Evolutionary conservation across 148 eudicot species (phyloP).

Genomic region (Polygonum aviculare): DNA sequence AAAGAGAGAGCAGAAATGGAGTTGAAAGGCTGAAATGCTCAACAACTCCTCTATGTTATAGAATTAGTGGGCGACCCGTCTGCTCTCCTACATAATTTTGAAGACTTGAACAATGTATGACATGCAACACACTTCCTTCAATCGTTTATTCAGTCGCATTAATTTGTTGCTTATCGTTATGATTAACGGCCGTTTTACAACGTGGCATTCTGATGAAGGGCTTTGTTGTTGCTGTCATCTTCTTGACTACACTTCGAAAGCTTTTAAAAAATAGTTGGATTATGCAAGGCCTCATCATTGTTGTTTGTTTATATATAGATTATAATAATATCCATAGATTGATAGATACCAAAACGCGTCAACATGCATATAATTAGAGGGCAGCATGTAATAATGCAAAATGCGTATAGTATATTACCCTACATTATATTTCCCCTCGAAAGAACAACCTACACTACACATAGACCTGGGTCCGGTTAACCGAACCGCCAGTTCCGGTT

Average conservation of each 20-base stretch:
- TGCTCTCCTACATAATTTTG: neutral
- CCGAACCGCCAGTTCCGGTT: too few species aligned
- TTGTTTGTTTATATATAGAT: too few species aligned
- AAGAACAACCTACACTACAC: neutral
- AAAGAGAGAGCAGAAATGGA: neutral
- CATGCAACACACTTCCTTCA: constrained; percentile 1
- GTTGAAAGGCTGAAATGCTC: neutral
- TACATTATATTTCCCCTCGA: neutral
- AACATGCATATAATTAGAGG: neutral
- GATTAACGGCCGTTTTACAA: neutral
- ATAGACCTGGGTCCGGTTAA: too few species aligned
- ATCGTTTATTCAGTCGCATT: neutral
- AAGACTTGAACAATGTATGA: neutral
- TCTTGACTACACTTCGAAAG: neutral
- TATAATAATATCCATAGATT: neutral
- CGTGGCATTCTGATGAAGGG: neutral
- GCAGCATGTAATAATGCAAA: neutral
- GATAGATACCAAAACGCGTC: neutral
- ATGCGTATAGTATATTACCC: neutral
- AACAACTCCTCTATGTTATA: neutral
- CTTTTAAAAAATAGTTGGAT: neutral
- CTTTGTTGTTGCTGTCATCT: neutral
- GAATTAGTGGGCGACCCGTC: neutral
- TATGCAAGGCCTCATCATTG: too few species aligned
- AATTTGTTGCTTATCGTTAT: neutral